These are phyloP conservation scores for Linnemannia zychae DNA, from an alignment of 192 early-diverging fungal genomes.

Conservation along the genomic window DNA sequence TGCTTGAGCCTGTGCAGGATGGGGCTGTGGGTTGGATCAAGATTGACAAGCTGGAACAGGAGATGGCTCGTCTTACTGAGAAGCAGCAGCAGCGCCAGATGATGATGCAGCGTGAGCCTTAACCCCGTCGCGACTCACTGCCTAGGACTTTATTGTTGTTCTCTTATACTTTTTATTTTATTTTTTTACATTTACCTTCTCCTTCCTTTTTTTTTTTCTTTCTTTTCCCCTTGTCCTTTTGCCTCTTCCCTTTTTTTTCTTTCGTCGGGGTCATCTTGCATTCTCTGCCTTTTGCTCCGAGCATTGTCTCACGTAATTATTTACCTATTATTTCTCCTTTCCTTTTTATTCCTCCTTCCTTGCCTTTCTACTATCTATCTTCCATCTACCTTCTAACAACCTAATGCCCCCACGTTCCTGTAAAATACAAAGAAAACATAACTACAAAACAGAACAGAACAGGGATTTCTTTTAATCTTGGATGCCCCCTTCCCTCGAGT, in stretches of 20 bases:
- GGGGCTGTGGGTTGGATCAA: slow-evolving; percentile 55
- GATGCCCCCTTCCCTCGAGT: background rate
- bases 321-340: background rate
- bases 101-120: slow-evolving; percentile 34
- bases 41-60: slow-evolving; percentile 52
- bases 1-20: slow-evolving; percentile 52
- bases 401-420: background rate
- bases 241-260: background rate
- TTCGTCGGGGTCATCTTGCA: background rate
- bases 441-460: background rate
- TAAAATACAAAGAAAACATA: background rate
- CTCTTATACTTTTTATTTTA: background rate
- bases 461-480: background rate
- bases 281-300: background rate
- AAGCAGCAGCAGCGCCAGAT: slow-evolving; percentile 11
- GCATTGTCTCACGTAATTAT: background rate
- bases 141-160: background rate
- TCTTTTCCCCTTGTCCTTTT: background rate
- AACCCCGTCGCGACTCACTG: background rate
- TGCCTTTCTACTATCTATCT: background rate
- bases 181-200: background rate
- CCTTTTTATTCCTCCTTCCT: background rate
- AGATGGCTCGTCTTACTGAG: slow-evolving; percentile 35
- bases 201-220: background rate
- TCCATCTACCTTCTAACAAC: no score